Evolutionary conservation across 2,329 filamentous ascomycete genomes (phyloP).

Genomic region (Colletotrichum lindemuthianum): DNA sequence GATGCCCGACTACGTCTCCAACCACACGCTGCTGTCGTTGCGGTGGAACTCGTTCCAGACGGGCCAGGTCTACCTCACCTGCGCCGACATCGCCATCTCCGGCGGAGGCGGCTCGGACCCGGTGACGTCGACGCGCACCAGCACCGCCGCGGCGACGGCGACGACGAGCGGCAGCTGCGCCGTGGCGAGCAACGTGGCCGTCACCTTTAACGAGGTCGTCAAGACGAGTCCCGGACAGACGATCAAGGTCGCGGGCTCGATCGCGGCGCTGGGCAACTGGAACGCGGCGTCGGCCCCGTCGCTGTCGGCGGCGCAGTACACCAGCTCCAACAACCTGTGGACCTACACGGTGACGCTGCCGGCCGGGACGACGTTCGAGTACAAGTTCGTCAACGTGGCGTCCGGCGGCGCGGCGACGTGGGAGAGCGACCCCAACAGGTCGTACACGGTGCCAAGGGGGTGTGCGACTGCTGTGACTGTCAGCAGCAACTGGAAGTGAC

Average conservation of each 20-base stretch:
- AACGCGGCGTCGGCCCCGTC: constrained; percentile 55
- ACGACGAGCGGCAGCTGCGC: constrained; percentile 43
- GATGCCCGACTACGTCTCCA: constrained; percentile 57
- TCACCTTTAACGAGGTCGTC: constrained; percentile 54
- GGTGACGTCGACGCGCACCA: constrained; percentile 35
- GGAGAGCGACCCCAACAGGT: constrained; percentile 64
- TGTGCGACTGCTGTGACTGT: constrained; percentile 39
- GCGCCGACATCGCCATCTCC: constrained; percentile 61
- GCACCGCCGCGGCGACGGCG: constrained; percentile 31
- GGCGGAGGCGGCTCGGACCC: constrained; percentile 28
- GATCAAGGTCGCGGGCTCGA: constrained; percentile 58
- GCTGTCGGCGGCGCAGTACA: constrained; percentile 64
- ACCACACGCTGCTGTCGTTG: constrained; percentile 62
- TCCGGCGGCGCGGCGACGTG: constrained; percentile 61
- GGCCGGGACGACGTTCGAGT: constrained; percentile 63
- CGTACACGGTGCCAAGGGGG: constrained; percentile 44
- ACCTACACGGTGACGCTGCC: constrained; percentile 59
- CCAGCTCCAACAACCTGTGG: constrained; percentile 65
- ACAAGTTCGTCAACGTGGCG: constrained; percentile 70
- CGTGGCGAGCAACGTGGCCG: constrained; percentile 47
- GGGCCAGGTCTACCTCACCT: constrained; percentile 62
- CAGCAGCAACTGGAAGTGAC: constrained; percentile 42
- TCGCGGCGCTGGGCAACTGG: constrained; percentile 52
- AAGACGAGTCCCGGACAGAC: constrained; percentile 59
- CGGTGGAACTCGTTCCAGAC: constrained; percentile 67